Conservation (phyloP, 1,284 basidiomycete species). For the Ceratobasidium sp. region DNA sequence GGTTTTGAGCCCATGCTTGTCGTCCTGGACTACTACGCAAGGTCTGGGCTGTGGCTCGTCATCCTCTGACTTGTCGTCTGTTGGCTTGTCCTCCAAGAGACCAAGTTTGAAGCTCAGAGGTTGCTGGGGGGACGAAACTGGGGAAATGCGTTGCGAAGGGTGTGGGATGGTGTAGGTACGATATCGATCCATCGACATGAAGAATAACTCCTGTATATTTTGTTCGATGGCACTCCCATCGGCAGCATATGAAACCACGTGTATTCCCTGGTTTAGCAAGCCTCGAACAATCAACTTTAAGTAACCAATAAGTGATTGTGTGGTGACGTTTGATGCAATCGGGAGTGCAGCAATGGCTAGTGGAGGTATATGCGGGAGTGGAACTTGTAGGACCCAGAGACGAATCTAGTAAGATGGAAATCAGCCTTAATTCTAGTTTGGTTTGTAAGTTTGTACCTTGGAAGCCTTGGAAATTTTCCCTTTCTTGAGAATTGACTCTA, state of each 20-base stretch:
- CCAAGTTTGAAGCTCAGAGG: no score
- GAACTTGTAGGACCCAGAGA: conserved; percentile 46
- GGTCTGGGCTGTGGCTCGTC: conserved; percentile 39
- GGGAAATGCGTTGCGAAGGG: conserved; percentile 24
- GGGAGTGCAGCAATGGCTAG: conserved; percentile 1
- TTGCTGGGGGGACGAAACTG: conserved; percentile 4
- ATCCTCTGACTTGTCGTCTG: no score
- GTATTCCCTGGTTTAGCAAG: conserved; percentile 44
- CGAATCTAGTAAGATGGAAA: neutral
- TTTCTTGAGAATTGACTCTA: conserved; percentile 2
- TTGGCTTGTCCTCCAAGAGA: no score
- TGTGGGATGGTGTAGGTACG: conserved; percentile 33
- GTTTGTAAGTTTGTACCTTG: neutral
- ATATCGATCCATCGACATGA: neutral
- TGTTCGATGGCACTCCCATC: conserved; percentile 50
- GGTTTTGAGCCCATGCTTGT: conserved; percentile 51
- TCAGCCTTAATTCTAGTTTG: no score
- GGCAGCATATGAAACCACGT: conserved; percentile 47
- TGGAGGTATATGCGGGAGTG: conserved; percentile 31
- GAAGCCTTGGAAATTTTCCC: conserved; percentile 14
- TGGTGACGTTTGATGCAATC: conserved; percentile 42
- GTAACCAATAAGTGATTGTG: conserved; percentile 1
- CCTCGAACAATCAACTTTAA: neutral
- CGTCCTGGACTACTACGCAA: conserved; percentile 50
- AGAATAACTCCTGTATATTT: no score